Conservation (phyloP, 2,329 filamentous ascomycete genomes). For the Curvularia eragrostidis region DNA sequence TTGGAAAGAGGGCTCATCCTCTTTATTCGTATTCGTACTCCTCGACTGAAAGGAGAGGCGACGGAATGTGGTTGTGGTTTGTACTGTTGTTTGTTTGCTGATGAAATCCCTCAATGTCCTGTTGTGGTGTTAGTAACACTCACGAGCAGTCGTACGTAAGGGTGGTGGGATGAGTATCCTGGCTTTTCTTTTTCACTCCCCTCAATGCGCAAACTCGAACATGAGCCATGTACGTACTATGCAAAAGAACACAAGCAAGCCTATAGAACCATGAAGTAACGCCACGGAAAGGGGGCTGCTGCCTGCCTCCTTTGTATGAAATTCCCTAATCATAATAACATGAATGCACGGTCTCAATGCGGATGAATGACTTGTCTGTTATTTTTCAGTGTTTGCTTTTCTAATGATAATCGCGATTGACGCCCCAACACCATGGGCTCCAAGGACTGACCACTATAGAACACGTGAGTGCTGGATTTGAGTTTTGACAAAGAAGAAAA, state of each 20-base stretch:
- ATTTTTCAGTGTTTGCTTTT: neutral
- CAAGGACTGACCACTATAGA: neutral
- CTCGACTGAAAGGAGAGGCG: neutral
- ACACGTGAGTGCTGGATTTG: neutral
- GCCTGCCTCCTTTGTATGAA: neutral
- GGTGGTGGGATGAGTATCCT: neutral
- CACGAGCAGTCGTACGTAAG: neutral
- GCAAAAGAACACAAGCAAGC: neutral
- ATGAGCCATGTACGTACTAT: neutral
- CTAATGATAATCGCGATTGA: neutral
- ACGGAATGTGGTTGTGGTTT: neutral
- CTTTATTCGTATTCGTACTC: neutral
- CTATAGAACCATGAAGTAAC: neutral
- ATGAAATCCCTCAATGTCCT: neutral
- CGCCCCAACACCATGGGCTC: neutral
- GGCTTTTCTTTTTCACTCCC: neutral
- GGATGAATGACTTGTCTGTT: neutral
- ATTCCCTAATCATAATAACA: neutral
- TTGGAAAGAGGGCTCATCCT: constrained; percentile 12
- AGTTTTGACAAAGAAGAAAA: neutral
- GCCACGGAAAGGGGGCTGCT: neutral
- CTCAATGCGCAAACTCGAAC: neutral
- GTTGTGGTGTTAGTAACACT: neutral
- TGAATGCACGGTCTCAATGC: neutral
- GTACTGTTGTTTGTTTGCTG: neutral